Percentiles rank a stretch among this genome's conserved stretches.
Evolutionary conservation across 768 basidiomycete species (phyloP).

Genomic region (Boletus pseudopeckii): DNA sequence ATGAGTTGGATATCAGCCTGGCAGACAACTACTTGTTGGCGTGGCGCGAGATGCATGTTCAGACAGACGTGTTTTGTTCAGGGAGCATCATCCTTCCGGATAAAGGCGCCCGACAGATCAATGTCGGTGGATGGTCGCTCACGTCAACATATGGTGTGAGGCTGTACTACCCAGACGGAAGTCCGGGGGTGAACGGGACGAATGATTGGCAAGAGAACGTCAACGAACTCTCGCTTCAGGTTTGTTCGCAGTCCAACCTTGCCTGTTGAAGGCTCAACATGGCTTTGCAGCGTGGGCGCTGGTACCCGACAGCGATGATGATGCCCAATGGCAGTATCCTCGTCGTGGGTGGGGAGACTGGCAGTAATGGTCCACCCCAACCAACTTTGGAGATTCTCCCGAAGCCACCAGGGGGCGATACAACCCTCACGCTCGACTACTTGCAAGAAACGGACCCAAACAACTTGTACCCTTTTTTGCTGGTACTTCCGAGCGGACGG

Average conservation of each 20-base stretch:
- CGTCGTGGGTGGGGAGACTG: conserved; percentile 71
- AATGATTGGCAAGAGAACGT: conserved; percentile 79
- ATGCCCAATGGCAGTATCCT: conserved; percentile 72
- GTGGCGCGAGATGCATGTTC: conserved; percentile 75
- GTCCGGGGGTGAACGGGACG: conserved; percentile 64
- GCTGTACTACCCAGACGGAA: conserved; percentile 68
- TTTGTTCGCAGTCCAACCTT: conserved; percentile 21
- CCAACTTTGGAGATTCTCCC: conserved; percentile 74
- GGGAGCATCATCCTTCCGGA: conserved; percentile 73
- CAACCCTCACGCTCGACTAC: conserved; percentile 60
- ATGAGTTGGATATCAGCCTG: conserved; percentile 69
- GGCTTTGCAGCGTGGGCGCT: conserved; percentile 51
- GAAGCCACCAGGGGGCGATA: conserved; percentile 59
- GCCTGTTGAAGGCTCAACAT: not conserved
- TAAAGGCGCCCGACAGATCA: conserved; percentile 45
- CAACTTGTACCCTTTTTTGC: conserved; percentile 76
- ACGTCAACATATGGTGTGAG: conserved; percentile 71
- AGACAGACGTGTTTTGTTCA: conserved; percentile 79
- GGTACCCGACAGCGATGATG: conserved; percentile 70
- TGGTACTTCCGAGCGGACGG: conserved; percentile 64
- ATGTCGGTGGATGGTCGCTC: conserved; percentile 52
- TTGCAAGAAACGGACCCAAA: conserved; percentile 71
- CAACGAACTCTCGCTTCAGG: conserved; percentile 57
- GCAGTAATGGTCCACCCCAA: conserved; percentile 63
- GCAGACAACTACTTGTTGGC: conserved; percentile 41